Base-by-base conservation (phyloP, 768 basidiomycete genomes). In the Tubosaeta sp. region DNA sequence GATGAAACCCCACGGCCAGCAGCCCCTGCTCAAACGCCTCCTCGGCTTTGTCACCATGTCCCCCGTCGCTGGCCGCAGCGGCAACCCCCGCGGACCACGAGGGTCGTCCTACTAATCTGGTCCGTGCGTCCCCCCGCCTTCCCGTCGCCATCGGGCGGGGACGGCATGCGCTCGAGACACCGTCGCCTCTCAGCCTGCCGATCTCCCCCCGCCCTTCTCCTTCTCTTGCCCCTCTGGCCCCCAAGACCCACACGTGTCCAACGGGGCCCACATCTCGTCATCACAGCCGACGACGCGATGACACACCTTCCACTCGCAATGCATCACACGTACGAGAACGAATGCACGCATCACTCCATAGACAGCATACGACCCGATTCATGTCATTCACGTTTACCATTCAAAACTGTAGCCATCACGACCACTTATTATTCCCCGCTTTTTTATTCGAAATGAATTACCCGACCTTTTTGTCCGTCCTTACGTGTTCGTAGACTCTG, bases 11-110 rank as follows among this genome's bases (percentile, higher is more conserved):
- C 60, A 68, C 14, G 50, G 34, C 5, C 54, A 63, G 19, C 67
- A 63, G 25, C 67, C 66, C n/a, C 32, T 70, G 13, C 50, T 70
- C 34, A 70, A 59, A 45, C 67, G 68, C 14, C 49, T 69, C 6
- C 53, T 70, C 34, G 63, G 67, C 9, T 70, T 66, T 46, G 55
- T 57, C 27, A 44, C 56, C 29, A 56, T 51, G 33, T 67, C 69
- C 6, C 65, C 68, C 43, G 58, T 59, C 5, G 38, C 46, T 16
- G 59, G 61, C 35, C 60, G 59, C 27, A 63, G 62, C 38, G 59
- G 63, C 16, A 56, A 65, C 19, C 55, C 56, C 41, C 65, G 65
- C 33, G 60, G 56, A 5, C 57, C 43, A 48, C 62, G 68, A 41
- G 63, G 67, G 0, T 52, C 65, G 3, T 55, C 62, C 0, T 67